These are phyloP conservation scores for Ettlia oleoabundans DNA, from an alignment of 139 green algal genomes.

Conservation along the genomic window DNA sequence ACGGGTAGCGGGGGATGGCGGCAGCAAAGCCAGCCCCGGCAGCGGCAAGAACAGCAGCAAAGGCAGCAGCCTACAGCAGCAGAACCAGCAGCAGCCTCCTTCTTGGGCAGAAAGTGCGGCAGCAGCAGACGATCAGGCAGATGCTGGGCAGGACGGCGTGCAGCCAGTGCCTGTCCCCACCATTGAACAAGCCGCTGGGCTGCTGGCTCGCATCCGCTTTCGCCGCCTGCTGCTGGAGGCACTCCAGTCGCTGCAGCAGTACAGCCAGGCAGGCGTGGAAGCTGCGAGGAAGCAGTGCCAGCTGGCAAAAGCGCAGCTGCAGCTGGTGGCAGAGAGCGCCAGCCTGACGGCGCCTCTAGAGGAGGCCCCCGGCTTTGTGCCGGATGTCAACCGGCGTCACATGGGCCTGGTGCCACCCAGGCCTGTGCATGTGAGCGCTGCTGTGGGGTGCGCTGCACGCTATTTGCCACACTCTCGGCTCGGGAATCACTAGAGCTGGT, in stretches of 20 bases:
- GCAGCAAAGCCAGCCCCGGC: background rate
- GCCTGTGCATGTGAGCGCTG: constrained; percentile 47
- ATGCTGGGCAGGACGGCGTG: background rate
- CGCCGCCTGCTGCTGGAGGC: constrained; percentile 43
- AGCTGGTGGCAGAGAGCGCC: constrained; percentile 9
- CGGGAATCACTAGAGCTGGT: no score
- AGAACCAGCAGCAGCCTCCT: background rate
- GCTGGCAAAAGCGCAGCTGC: constrained; percentile 32
- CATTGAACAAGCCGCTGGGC: constrained; percentile 35
- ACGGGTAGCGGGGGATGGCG: background rate
- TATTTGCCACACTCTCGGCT: no score
- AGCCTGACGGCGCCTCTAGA: background rate
- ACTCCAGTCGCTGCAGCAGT: constrained; percentile 22
- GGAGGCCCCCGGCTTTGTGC: constrained; percentile 53
- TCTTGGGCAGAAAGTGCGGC: background rate
- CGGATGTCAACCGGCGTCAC: constrained; percentile 65
- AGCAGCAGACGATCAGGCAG: background rate
- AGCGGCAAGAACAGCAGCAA: background rate
- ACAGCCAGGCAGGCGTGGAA: constrained; percentile 39
- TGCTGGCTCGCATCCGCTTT: constrained; percentile 61
- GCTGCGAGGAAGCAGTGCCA: constrained; percentile 27
- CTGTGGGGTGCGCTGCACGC: no score
- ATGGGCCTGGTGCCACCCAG: constrained; percentile 70
- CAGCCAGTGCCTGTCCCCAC: background rate
- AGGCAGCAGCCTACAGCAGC: background rate